Percentiles rank a stretch among this genome's conserved stretches.
phyloP scores from a whole-genome alignment of 495 filamentous ascomycete species.

The Thozetella sp. region DNA sequence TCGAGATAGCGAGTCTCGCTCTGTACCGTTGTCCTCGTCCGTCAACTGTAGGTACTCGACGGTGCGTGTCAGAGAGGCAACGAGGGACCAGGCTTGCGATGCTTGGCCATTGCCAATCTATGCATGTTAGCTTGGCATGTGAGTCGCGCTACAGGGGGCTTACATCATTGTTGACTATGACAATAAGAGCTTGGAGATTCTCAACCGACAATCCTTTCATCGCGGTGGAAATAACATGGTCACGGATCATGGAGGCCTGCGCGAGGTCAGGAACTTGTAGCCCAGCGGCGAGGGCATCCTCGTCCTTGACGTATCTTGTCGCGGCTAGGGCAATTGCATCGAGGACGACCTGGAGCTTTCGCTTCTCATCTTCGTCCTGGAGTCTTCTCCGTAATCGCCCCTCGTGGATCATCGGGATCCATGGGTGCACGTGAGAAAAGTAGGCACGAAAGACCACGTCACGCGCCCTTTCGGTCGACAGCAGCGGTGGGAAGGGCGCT shows the following conservation, averaged over 20 bases:
- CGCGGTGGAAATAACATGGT: conserved; percentile 26
- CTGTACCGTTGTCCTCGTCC: conserved; percentile 24
- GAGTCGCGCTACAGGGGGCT: conserved; percentile 1
- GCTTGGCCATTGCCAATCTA: conserved; percentile 31
- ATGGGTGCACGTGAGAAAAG: conserved; percentile 33
- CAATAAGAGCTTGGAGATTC: conserved; percentile 36
- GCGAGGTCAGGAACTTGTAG: conserved; percentile 13
- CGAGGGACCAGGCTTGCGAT: conserved; percentile 30
- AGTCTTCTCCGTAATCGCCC: conserved; percentile 23
- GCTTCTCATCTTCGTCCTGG: conserved; percentile 12
- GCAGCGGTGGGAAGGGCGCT: too few relatives aligned
- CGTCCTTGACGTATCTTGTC: conserved; percentile 18
- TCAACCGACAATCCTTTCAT: conserved; percentile 35
- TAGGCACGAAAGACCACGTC: conserved; percentile 26
- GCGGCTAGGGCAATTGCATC: conserved; percentile 28
- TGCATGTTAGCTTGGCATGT: neutral
- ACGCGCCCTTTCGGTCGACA: conserved; percentile 18
- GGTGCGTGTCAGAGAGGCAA: conserved; percentile 36
- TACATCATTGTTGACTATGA: conserved; percentile 32
- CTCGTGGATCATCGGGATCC: conserved; percentile 39
- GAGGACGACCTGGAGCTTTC: conserved; percentile 22
- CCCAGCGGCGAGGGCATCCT: conserved; percentile 11
- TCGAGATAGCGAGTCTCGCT: conserved; percentile 15
- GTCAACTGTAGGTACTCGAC: conserved; percentile 38
- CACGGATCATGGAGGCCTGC: conserved; percentile 18